phyloP scores from a whole-genome alignment of 805 yeast genomes.

The Yamadazyma takamatsuzukensis region DNA sequence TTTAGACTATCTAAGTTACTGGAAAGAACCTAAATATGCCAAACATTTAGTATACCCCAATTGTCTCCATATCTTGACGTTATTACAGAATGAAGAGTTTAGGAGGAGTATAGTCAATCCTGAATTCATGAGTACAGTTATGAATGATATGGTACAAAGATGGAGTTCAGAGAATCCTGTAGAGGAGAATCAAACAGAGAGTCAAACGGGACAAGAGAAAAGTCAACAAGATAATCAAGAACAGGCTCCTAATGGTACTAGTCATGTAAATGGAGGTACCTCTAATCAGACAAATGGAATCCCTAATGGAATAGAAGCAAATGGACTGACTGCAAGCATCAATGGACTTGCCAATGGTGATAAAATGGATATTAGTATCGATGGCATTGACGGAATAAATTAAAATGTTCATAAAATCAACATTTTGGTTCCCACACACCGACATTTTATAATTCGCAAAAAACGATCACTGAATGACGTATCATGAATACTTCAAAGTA shows the following conservation, averaged over 20 bases:
- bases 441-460: no score
- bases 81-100: slow-evolving; percentile 52
- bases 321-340: no score
- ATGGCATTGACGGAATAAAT: no score
- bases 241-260: no score
- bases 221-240: not conserved
- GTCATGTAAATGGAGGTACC: no score
- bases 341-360: no score
- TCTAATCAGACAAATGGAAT: no score
- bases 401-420: no score
- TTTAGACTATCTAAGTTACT: slow-evolving; percentile 77
- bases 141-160: slow-evolving; percentile 73
- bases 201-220: not conserved
- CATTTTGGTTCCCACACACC: no score
- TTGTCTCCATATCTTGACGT: slow-evolving; percentile 73
- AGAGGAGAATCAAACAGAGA: not conserved
- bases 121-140: slow-evolving; percentile 53
- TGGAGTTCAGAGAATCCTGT: slow-evolving; percentile 40
- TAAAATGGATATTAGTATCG: no score
- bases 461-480: no score
- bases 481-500: slow-evolving; percentile 3
- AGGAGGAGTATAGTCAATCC: slow-evolving; percentile 54
- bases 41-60: slow-evolving; percentile 80
- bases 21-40: slow-evolving; percentile 72
- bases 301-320: no score